Percentiles rank a stretch among this genome's conserved stretches.
These are phyloP conservation scores for Thuja plicata DNA, from an alignment of 83 land plant species.

Conservation along the genomic window DNA sequence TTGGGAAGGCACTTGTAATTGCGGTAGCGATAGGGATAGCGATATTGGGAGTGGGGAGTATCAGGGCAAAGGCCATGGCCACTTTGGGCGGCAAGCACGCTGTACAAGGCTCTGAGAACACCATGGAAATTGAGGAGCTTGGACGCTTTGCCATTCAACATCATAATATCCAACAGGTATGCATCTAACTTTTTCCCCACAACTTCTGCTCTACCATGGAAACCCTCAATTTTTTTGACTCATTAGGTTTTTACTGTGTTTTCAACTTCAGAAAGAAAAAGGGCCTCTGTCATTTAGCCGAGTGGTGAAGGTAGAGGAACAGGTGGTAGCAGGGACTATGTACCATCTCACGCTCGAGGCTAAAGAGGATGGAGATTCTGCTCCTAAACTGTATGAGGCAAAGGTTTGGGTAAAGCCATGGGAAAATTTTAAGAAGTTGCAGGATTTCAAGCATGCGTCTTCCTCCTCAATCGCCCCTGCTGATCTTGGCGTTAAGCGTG, in stretches of 20 bases:
- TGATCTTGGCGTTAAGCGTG: conserved; percentile 43
- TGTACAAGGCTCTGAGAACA: conserved; percentile 18
- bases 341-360: conserved; percentile 67
- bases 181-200: background rate
- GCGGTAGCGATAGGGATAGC: too few species aligned
- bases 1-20: too few species aligned
- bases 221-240: background rate
- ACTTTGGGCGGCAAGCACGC: background rate
- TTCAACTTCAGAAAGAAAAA: background rate
- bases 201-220: background rate
- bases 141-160: conserved; percentile 73
- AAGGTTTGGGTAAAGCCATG: conserved; percentile 86
- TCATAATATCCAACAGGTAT: conserved; percentile 67
- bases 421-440: conserved; percentile 67
- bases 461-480: background rate
- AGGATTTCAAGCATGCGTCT: conserved; percentile 47
- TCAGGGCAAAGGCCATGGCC: background rate
- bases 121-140: conserved; percentile 48
- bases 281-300: conserved; percentile 49
- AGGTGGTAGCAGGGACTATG: conserved; percentile 78
- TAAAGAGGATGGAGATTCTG: conserved; percentile 33
- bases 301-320: conserved; percentile 66
- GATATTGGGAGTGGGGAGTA: too few species aligned
- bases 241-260: background rate
- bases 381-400: conserved; percentile 65